phyloP scores from a whole-genome alignment of 2,329 filamentous ascomycete genomes.

The Scytalidium lignicola region DNA sequence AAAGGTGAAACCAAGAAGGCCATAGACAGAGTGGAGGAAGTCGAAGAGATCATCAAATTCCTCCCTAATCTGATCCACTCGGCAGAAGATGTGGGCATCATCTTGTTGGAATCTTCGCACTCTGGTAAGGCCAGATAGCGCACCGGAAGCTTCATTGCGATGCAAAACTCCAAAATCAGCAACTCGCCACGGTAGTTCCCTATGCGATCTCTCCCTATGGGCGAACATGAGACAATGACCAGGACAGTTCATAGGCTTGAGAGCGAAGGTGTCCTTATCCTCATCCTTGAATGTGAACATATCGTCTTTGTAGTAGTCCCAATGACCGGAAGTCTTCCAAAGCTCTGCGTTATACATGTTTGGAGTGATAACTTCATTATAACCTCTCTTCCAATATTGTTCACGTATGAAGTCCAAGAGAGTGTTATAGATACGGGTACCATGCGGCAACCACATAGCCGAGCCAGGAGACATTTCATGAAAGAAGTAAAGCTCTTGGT shows the following conservation, averaged over 20 bases:
- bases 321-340: constrained; percentile 94
- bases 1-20: constrained; percentile 82
- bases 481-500: constrained; percentile 98
- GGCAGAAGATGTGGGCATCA: constrained; percentile 94
- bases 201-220: constrained; percentile 78
- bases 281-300: constrained; percentile 87
- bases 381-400: constrained; percentile 90
- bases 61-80: constrained; percentile 65
- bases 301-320: constrained; percentile 89
- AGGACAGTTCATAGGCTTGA: constrained; percentile 99
- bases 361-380: constrained; percentile 90
- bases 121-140: constrained; percentile 82
- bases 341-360: constrained; percentile 94
- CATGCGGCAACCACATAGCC: constrained; percentile 87
- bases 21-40: constrained; percentile 76
- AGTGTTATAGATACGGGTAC: constrained; percentile 88
- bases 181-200: constrained; percentile 84
- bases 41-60: constrained; percentile 84
- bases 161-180: constrained; percentile 96
- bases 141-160: constrained; percentile 91
- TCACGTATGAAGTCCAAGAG: constrained; percentile 74
- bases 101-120: constrained; percentile 95
- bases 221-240: constrained; percentile 87
- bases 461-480: constrained; percentile 90
- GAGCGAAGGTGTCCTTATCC: constrained; percentile 70